A percentile compares a stretch with the other conserved stretches of the same genome.
Conservation (phyloP, 208 protist species). For the Tritrichomonas musculus region DNA sequence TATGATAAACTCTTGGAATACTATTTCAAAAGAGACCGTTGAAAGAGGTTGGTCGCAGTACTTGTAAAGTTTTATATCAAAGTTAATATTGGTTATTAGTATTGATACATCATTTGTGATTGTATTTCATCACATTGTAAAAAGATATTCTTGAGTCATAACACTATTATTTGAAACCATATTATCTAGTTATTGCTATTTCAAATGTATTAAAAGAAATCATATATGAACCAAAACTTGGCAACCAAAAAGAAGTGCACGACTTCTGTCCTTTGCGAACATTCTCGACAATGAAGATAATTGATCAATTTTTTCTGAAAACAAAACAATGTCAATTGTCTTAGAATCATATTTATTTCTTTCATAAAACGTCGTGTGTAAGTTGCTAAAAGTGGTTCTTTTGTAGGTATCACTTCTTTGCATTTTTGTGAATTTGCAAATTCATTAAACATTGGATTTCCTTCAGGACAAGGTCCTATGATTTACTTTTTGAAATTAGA, state of each 20-base stretch:
- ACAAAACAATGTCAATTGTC: slow-evolving; percentile 85
- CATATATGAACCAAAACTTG: slow-evolving; percentile 78
- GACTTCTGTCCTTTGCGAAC: slow-evolving; percentile 82
- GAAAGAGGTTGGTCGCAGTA: too few relatives aligned
- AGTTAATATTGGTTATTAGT: too few relatives aligned
- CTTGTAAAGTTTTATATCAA: too few relatives aligned
- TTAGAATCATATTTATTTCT: slow-evolving; percentile 78
- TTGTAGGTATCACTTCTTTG: slow-evolving; percentile 59
- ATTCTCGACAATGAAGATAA: slow-evolving; percentile 82
- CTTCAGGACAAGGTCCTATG: not conserved
- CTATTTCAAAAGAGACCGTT: too few relatives aligned
- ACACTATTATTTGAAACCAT: slow-evolving; percentile 66
- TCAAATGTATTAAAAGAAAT: slow-evolving; percentile 48
- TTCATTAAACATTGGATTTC: slow-evolving; percentile 44
- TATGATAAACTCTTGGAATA: too few relatives aligned
- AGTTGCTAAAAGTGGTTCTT: slow-evolving; percentile 54
- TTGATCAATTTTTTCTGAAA: slow-evolving; percentile 85
- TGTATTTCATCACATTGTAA: slow-evolving; percentile 66
- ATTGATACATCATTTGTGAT: too few relatives aligned
- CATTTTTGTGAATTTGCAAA: slow-evolving; percentile 27
- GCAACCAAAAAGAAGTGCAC: slow-evolving; percentile 82
- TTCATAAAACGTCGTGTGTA: slow-evolving; percentile 67
- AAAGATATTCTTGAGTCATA: slow-evolving; percentile 53
- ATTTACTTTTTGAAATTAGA: not conserved
- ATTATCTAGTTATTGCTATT: slow-evolving; percentile 46